Base-by-base conservation (phyloP, 805 yeast species). In the Tetrapisispora phaffii region DNA sequence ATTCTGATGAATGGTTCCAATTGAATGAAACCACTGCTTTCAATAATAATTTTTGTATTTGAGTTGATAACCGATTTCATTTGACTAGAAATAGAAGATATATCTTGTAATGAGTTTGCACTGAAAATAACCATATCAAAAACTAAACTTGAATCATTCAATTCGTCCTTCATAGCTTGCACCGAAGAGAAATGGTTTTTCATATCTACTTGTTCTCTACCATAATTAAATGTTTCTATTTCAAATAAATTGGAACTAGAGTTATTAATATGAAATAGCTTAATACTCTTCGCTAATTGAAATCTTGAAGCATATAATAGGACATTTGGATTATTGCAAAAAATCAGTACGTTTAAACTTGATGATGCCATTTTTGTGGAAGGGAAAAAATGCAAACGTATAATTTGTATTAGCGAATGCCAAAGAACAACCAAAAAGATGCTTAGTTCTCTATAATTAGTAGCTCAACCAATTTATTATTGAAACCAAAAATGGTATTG, bases 11-110 rank as follows among this genome's bases (percentile, higher is more conserved):
- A 82, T 7, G 85, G 83, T 59, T 84, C 90, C 43, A 84, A 60
- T 59, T 81, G 81, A 46, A 84, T 76, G 57, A 75, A 83, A 4
- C 86, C 85, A 1, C 86, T 77, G 41, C 80, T 74, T 63, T 84
- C 94, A 32, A 84, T 65, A 22, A 83, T 65, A 2, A 84, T 65
- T 29, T 79, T 66, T 22, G 87, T 72, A 34, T 59, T 72, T 49
- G 59, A 60, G 41, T 63, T 65, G 32, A 75, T 50, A 22, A 71
- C 48, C 0, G 70, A 59, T 6, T 64, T 53, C 38, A 76, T 52
- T 34, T 66, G 63, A 2, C 67, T 47, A 19, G 75, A 66, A 12
- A 71, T 34, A 1, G 67, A 56, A 3, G 80, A 70, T 24, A 77
- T 61, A 45, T 75, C 79, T 55, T 77, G 80, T 42, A 77, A 55